Evolutionary conservation across 164 flowering plant genomes (phyloP).

Genomic region (Macadamia integrifolia): DNA sequence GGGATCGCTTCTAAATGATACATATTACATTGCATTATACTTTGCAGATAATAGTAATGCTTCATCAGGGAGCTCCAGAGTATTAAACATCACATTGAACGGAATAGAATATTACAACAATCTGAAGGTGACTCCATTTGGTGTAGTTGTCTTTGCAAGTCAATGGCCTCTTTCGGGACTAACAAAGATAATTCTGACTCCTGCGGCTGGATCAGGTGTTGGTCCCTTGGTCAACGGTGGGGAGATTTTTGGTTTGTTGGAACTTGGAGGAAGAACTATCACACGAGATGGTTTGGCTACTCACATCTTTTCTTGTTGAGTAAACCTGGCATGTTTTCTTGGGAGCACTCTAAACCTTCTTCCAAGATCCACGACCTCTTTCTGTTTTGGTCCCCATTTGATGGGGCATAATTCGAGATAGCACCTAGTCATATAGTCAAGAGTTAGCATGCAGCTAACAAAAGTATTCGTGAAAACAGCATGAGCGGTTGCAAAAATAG

Average conservation of each 20-base stretch:
- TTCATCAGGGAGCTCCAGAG: constrained; percentile 25
- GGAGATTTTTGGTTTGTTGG: constrained; percentile 52
- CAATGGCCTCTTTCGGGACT: constrained; percentile 76
- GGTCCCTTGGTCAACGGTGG: constrained; percentile 81
- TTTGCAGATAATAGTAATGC: constrained; percentile 43
- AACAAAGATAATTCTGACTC: constrained; percentile 56
- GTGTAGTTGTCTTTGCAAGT: constrained; percentile 57
- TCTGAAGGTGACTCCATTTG: constrained; percentile 44
- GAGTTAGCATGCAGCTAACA: background rate
- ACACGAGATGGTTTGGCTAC: constrained; percentile 68
- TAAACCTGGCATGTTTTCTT: constrained; percentile 3
- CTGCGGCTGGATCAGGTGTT: constrained; percentile 40
- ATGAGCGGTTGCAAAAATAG: background rate
- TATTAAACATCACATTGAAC: constrained; percentile 46
- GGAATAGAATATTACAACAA: constrained; percentile 40
- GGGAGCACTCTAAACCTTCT: background rate
- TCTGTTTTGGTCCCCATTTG: background rate
- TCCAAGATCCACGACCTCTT: background rate
- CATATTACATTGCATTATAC: constrained; percentile 74
- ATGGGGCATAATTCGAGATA: background rate
- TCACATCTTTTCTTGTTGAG: background rate
- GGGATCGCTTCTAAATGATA: constrained; percentile 41
- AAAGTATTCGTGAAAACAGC: background rate
- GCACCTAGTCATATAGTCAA: background rate
- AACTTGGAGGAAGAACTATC: constrained; percentile 65